Conservation (phyloP, 2,329 filamentous ascomycete species). For the Botrytis byssoidea region DNA sequence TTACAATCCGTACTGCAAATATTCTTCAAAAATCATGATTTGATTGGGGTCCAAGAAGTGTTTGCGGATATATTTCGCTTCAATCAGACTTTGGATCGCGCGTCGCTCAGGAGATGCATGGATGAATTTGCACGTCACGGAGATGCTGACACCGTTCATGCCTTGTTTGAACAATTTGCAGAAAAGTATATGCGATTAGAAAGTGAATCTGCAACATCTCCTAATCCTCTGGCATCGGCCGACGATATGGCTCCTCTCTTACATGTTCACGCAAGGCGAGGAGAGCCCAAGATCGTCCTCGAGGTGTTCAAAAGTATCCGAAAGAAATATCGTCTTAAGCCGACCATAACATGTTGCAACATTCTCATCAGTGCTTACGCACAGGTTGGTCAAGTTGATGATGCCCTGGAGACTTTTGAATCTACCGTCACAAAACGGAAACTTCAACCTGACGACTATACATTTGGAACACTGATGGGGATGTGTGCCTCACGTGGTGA, state of each 20-base stretch:
- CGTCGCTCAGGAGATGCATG: constrained; percentile 40
- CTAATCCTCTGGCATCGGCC: constrained; percentile 21
- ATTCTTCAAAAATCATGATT: constrained; percentile 37
- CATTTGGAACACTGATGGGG: constrained; percentile 72
- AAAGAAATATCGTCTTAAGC: constrained; percentile 53
- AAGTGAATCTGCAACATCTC: background rate
- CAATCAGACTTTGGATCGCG: constrained; percentile 33
- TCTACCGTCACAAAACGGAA: constrained; percentile 49
- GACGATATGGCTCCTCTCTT: constrained; percentile 56
- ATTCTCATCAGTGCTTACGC: constrained; percentile 70
- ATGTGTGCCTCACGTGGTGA: constrained; percentile 72
- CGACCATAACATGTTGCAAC: constrained; percentile 68
- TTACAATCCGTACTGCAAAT: constrained; percentile 38
- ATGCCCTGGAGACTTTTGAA: constrained; percentile 63
- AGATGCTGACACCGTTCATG: constrained; percentile 45
- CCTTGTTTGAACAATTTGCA: constrained; percentile 45
- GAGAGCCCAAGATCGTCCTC: constrained; percentile 59
- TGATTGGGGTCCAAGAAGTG: constrained; percentile 41
- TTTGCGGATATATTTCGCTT: constrained; percentile 41
- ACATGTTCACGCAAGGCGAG: constrained; percentile 68
- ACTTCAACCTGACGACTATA: constrained; percentile 58
- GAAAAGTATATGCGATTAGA: constrained; percentile 23
- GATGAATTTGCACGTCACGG: constrained; percentile 47
- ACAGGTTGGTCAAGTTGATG: constrained; percentile 64
- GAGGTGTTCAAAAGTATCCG: constrained; percentile 62